Conservation (phyloP, 2,329 filamentous ascomycete genomes). For the Bipolaris zeicola region DNA sequence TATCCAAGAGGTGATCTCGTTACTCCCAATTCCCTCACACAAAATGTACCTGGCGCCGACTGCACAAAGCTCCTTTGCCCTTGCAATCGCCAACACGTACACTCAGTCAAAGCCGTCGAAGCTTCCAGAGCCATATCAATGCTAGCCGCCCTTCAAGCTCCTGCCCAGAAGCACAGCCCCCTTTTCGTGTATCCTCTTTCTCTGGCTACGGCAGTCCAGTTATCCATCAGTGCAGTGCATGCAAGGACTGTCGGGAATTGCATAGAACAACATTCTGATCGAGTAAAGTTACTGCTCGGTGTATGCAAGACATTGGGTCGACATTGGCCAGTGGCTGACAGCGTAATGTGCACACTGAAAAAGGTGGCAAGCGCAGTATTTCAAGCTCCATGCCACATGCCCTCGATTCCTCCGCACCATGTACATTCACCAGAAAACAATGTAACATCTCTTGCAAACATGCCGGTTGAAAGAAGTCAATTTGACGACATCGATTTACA, state of each 20-base stretch:
- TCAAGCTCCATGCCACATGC: background rate
- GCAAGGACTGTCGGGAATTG: conserved; percentile 7
- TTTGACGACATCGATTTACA: conserved; percentile 14
- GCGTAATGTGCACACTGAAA: conserved; percentile 19
- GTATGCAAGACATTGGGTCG: conserved; percentile 23
- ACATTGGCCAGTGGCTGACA: conserved; percentile 17
- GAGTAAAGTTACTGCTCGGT: conserved; percentile 21
- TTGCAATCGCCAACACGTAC: conserved; percentile 41
- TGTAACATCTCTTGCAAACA: background rate
- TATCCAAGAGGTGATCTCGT: conserved; percentile 23
- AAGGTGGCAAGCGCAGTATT: conserved; percentile 20
- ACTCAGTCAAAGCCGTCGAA: conserved; percentile 77
- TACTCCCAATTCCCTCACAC: conserved; percentile 11
- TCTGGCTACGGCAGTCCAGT: conserved; percentile 27
- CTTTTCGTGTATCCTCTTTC: conserved; percentile 30
- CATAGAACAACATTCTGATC: conserved; percentile 24
- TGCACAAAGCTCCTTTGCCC: conserved; percentile 20
- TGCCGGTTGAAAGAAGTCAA: conserved; percentile 1
- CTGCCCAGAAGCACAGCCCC: conserved; percentile 67
- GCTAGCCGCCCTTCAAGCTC: conserved; percentile 66
- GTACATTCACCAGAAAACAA: background rate
- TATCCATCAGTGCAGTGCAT: conserved; percentile 67
- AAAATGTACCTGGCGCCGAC: conserved; percentile 18
- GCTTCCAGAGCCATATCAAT: conserved; percentile 76
- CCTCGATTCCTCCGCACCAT: background rate